A percentile compares a stretch with the other conserved stretches of the same genome.
Evolutionary conservation across 2,329 filamentous ascomycete species (phyloP).

Genomic region (Moelleriella libera): DNA sequence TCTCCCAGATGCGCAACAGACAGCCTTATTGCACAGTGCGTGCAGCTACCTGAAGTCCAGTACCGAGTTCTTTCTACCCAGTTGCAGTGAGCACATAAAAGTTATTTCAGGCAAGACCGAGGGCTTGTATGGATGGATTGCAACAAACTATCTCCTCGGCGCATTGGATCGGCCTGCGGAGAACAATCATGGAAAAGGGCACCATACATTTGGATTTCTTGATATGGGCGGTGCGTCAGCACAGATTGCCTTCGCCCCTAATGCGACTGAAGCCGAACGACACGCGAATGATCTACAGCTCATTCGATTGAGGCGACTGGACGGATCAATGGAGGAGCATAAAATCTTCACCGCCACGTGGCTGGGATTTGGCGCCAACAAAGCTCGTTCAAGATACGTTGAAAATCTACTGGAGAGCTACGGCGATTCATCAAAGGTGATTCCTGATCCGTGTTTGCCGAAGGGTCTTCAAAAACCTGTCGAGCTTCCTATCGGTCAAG

Average conservation of each 20-base stretch:
- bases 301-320: slow-evolving; percentile 68
- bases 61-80: slow-evolving; percentile 74
- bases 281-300: slow-evolving; percentile 84
- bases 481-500: slow-evolving; percentile 38
- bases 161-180: slow-evolving; percentile 68
- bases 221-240: slow-evolving; percentile 98
- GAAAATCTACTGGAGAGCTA: slow-evolving; percentile 57
- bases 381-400: slow-evolving; percentile 79
- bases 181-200: slow-evolving; percentile 71
- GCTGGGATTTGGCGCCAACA: slow-evolving; percentile 94
- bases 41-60: slow-evolving; percentile 69
- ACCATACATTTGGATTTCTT: slow-evolving; percentile 92
- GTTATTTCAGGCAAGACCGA: slow-evolving; percentile 94
- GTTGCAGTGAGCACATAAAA: slow-evolving; percentile 80
- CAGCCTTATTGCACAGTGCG: slow-evolving; percentile 58
- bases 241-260: slow-evolving; percentile 95
- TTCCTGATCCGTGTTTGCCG: slow-evolving; percentile 87
- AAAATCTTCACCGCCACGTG: slow-evolving; percentile 91
- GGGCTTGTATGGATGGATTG: slow-evolving; percentile 93
- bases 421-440: slow-evolving; percentile 42
- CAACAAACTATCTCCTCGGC: slow-evolving; percentile 86
- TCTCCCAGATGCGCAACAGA: slow-evolving; percentile 59
- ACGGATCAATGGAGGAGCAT: slow-evolving; percentile 67
- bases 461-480: slow-evolving; percentile 58
- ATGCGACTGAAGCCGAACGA: slow-evolving; percentile 75